Base-by-base conservation (phyloP, 2,329 filamentous ascomycete species). In the Trichoderma guizhouense region DNA sequence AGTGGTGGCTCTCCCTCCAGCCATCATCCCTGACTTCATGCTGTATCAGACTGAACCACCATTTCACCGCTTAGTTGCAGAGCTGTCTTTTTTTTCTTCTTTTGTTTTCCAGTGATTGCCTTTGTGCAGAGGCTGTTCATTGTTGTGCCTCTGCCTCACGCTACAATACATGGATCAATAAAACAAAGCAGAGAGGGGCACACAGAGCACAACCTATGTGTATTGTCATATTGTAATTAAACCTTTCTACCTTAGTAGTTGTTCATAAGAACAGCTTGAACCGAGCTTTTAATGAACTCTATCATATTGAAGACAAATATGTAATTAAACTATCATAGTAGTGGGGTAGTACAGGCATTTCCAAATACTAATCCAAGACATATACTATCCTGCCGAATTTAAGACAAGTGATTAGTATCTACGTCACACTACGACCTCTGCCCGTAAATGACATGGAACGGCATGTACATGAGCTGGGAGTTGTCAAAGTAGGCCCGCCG, bases 401-500 rank as follows among this genome's bases (percentile, higher is more conserved):
- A 24, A 65, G 30, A 65, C 30, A 65, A 47, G 11, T 28, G 21
- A 65, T 32, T 36, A 36, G 36, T 39, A 43, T 43, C 15, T 14
- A 65, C 39, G 32, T 53, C 61, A 64, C 72, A 75, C 43, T 73
- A 64, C 39, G 87, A 85, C 77, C 85, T 88, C 77, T 89, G 87
- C 18, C 83, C 87, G 74, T 86, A 88, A 14, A 88, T 80, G 66
- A 88, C 82, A 76, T 87, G 84, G 74, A 88, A 80, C 9, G 86
- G 86, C 87, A 89, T 89, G 73, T 87, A 88, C 81, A 83, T 80
- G 75, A 85, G 82, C 74, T 79, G 79, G 71, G 78, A 76, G 63
- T 83, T 83, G 69, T 86, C 84, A 73, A 80, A 79, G 74, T 86
- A 86, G n/a, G 83, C 84, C 72, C 80, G 84, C 73, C 84, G 79